Evolutionary conservation across 192 early-diverging fungal species (phyloP), one percentile per base, ranked within the genome.

Genomic region (Radiomyces spectabilis): DNA sequence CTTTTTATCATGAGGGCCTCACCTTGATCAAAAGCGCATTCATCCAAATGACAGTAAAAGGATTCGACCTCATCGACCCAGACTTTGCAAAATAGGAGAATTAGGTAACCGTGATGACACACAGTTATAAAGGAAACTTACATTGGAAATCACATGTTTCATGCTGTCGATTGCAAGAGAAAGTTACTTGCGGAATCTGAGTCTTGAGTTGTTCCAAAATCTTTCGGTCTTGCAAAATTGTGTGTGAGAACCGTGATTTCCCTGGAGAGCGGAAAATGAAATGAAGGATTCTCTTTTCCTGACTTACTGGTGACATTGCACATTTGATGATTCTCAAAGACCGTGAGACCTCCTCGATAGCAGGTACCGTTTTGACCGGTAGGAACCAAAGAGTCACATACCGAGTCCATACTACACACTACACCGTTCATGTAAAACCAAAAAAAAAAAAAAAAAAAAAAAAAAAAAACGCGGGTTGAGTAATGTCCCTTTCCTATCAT

Each of bases 1-100:
- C 15, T 7, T 21, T 7, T 33, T 21, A 25, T 16, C 6, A 9
- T 26, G 15, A 41, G 27, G 2, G 21, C 27, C 26, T 51, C 67
- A 80, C 78, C 75, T 66, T 85, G 75, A 13, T 51, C 66, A 57
- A 90, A 85, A 3, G 61, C 42, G 59, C 93, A 96, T n/a, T 84
- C 72, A 48, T 80, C 72, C 27, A 96, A 63, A 42, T 85, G 71
- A 63, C 93, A 96, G 61, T 84, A 96, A 69, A 96, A 96, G n/a
- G 89, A 88, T 60, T 96, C 90, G 26, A 75, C 73, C 38, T 85
- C 77, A 37, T 80, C 88, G 4, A 86, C 80, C 93, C 93, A 96
- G 59, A 96, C 79, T 81, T 41, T 29, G 4, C 9, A 42, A 16
- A 51, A 45, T 18, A 19, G 24, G 38, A 31, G 46, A 29, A 51